Evolutionary conservation across 768 basidiomycete genomes (phyloP).

Genomic region (Leucogyrophana mollusca): DNA sequence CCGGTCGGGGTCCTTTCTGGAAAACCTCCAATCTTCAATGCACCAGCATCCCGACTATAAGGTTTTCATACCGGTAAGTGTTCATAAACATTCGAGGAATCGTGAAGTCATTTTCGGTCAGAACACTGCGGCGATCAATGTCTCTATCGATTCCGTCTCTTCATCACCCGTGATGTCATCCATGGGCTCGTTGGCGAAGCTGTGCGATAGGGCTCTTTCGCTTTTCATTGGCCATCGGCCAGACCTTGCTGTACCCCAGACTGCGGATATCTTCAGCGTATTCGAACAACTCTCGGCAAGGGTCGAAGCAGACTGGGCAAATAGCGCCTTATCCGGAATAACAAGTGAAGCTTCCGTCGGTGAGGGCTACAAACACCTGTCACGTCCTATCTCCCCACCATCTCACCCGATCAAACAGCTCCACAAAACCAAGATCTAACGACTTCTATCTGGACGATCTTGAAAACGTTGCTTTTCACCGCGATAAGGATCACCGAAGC

Average conservation of each 20-base stretch:
- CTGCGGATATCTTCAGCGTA: constrained; percentile 25
- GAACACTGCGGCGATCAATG: constrained; percentile 33
- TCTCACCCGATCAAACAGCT: constrained; percentile 31
- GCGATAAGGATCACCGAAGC: constrained; percentile 68
- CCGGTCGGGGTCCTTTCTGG: constrained; percentile 53
- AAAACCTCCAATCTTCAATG: constrained; percentile 37
- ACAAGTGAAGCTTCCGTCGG: constrained; percentile 22
- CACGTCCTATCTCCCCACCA: constrained; percentile 9
- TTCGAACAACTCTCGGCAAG: constrained; percentile 36
- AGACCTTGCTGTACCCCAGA: constrained; percentile 24
- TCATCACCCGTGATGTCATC: constrained; percentile 36
- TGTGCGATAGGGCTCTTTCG: constrained; percentile 34
- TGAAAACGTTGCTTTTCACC: constrained; percentile 78
- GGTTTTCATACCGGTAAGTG: constrained; percentile 16
- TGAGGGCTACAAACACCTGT: constrained; percentile 34
- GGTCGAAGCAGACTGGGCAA: constrained; percentile 49
- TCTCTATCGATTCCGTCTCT: constrained; percentile 31
- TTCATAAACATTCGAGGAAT: background rate
- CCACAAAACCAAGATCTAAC: constrained; percentile 43
- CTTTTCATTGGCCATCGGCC: constrained; percentile 34
- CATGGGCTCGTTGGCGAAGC: constrained; percentile 40
- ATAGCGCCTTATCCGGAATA: constrained; percentile 31
- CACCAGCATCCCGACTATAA: constrained; percentile 17
- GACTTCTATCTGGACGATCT: constrained; percentile 59
- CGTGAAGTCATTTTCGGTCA: constrained; percentile 12